Percentiles rank a stretch among this genome's conserved stretches.
Conservation (phyloP, 257 asterid genomes). For the Plantago ovata region DNA sequence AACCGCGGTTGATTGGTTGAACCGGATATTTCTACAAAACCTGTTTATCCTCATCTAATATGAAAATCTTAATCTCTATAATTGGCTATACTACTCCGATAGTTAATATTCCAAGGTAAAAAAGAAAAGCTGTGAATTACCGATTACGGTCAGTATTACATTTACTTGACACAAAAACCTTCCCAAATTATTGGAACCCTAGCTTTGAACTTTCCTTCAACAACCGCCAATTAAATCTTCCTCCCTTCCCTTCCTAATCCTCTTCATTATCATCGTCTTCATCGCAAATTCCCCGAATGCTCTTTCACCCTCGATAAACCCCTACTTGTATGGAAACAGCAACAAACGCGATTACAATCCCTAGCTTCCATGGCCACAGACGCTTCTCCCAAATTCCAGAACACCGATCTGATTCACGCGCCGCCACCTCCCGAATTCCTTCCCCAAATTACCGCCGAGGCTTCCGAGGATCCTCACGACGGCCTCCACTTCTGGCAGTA, state of each 20-base stretch:
- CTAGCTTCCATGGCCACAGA: conserved; percentile 60
- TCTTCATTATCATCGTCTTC: background rate
- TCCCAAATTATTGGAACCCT: conserved; percentile 1
- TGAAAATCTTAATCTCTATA: too few species aligned
- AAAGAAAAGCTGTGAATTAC: background rate
- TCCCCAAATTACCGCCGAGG: conserved; percentile 30
- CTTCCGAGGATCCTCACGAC: conserved; percentile 55
- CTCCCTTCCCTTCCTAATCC: background rate
- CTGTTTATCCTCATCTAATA: too few species aligned
- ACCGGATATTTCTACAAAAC: too few species aligned
- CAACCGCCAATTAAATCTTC: conserved; percentile 1
- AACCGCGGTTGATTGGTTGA: too few species aligned
- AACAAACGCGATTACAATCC: conserved; percentile 6
- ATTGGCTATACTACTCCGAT: too few species aligned
- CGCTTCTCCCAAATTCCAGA: conserved; percentile 63
- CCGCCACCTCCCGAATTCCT: conserved; percentile 45
- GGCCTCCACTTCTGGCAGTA: conserved; percentile 86
- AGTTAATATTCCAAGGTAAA: too few species aligned
- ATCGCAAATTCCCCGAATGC: background rate
- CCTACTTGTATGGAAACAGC: conserved; percentile 18
- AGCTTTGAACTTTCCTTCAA: background rate
- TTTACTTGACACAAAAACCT: too few species aligned
- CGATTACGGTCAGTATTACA: too few species aligned
- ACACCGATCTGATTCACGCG: conserved; percentile 43
- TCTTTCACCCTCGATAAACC: background rate